Base-by-base conservation (phyloP, 345 rosid genomes). In the Luvunga scandens region DNA sequence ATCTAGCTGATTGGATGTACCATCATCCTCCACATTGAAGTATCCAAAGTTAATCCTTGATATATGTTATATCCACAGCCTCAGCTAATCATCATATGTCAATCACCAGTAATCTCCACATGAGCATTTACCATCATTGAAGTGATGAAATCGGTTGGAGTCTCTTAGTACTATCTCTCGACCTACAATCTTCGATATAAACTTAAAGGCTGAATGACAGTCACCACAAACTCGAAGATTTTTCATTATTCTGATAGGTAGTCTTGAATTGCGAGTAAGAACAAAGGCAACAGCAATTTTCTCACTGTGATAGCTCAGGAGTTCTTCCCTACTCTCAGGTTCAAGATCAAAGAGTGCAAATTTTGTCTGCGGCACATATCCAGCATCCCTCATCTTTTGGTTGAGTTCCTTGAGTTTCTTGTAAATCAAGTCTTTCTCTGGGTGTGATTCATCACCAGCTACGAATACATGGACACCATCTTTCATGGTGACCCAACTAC, bases 401-500 rank as follows among this genome's bases (percentile, higher is more conserved):
- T 88, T 87, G n/a, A 95, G 87, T 77, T 91, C 98, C 81, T 84
- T 88, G 22, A 95, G 92, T 79, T 95, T 93, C 75, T 86, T 76
- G 53, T 95, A 87, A 63, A 95, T 91, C 60, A 84, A 31, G 38
- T 86, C 93, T 31, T 79, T 87, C 66, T 91, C 90, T 2, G 93
- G 91, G 77, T 93, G 98, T 34, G 81, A 82, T 80, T 85, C 88
- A 82, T 93, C 98, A 53, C 97, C 97, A 9, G 98, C 91, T 13
- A 89, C 94, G 79, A 95, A 95, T 63, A 90, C 87, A 82, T 95
- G 97, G 77, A 95, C 91, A 2, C 97, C 97, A 66, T 93, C 98
- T 60, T 90, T 93, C 98, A 93, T 93, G 31, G 91, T 90, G 34
- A 95, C 98, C 98, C 98, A 95, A 78, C 98, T 93, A 70, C 92